Evolutionary conservation across 495 filamentous ascomycete species (phyloP).

Genomic region (Aspergillus asperescens): DNA sequence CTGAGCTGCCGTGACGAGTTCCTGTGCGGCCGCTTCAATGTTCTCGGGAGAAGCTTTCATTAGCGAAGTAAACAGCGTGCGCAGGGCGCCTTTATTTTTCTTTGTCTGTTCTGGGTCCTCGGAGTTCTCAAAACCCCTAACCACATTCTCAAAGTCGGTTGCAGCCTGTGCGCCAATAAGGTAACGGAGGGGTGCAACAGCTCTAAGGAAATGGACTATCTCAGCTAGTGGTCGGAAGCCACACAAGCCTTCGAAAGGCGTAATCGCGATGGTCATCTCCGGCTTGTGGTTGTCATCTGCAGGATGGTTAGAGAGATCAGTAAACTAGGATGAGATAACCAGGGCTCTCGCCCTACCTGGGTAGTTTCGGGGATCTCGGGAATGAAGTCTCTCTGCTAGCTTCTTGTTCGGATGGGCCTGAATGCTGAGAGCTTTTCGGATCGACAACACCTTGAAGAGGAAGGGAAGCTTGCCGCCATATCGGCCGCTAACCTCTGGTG

Average conservation of each 20-base stretch:
- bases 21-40: slow-evolving; percentile 56
- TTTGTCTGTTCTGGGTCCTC: slow-evolving; percentile 50
- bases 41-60: slow-evolving; percentile 69
- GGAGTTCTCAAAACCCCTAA: slow-evolving; percentile 60
- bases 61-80: slow-evolving; percentile 64
- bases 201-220: slow-evolving; percentile 78
- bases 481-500: slow-evolving; percentile 58
- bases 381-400: slow-evolving; percentile 83
- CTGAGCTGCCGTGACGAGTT: slow-evolving; percentile 67
- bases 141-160: slow-evolving; percentile 59
- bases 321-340: not conserved
- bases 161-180: slow-evolving; percentile 68
- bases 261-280: slow-evolving; percentile 97
- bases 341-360: slow-evolving; percentile 48
- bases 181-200: slow-evolving; percentile 64
- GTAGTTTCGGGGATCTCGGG: slow-evolving; percentile 85
- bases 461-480: slow-evolving; percentile 85
- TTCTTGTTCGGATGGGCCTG: slow-evolving; percentile 99
- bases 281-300: slow-evolving; percentile 98
- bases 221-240: slow-evolving; percentile 86
- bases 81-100: slow-evolving; percentile 76
- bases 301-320: not conserved
- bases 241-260: slow-evolving; percentile 91
- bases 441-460: slow-evolving; percentile 93
- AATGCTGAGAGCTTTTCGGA: slow-evolving; percentile 90